Base-by-base conservation (phyloP, 768 basidiomycete genomes). In the Cubamyces lactineus region DNA sequence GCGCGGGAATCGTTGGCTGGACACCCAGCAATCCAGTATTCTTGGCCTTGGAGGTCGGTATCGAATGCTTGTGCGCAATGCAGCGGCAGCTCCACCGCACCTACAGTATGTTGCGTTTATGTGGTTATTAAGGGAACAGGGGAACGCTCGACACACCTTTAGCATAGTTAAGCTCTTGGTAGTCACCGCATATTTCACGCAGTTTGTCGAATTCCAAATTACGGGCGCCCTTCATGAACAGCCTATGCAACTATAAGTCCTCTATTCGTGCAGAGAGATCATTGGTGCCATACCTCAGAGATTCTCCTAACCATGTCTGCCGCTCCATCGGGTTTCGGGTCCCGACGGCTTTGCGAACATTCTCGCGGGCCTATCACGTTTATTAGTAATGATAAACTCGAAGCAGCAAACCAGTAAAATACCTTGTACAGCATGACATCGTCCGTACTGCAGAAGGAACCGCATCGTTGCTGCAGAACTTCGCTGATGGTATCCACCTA, bases 371-470 rank as follows among this genome's bases (percentile, higher is more conserved):
- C 93, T 96, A 53, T 3, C 9, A 34, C 38, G 13, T 43, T 24
- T 42, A 11, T 11, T 9, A 40, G 3, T 24, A 21, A 28, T 24
- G 16, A 23, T 21, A 19, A 8, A 8, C 3, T 15, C 16, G 15
- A 6, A 15, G 2, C 8, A 12, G 3, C 5, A 17, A 4, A 50
- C n/a, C 1, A n/a, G 53, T 23, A 0, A 12, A 11, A 50, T 67
- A 87, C 94, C 81, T 99, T 99, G 79, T 98, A 98, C 28, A 97
- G 75, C 83, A 97, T 92, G 46, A 99, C 97, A 76, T 99, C 97
- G 70, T 98, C 97, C 2, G 96, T 89, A 67, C 96, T 96, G 75
- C 95, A 98, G 83, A 98, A 98, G 15, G 95, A 93, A 2, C 96
- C 96, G 67, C 97, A 99, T 72, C 94, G 83, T 69, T 92, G 88